phyloP scores from a whole-genome alignment of 2,329 filamentous ascomycete genomes.

The Penicillium griseofulvum region DNA sequence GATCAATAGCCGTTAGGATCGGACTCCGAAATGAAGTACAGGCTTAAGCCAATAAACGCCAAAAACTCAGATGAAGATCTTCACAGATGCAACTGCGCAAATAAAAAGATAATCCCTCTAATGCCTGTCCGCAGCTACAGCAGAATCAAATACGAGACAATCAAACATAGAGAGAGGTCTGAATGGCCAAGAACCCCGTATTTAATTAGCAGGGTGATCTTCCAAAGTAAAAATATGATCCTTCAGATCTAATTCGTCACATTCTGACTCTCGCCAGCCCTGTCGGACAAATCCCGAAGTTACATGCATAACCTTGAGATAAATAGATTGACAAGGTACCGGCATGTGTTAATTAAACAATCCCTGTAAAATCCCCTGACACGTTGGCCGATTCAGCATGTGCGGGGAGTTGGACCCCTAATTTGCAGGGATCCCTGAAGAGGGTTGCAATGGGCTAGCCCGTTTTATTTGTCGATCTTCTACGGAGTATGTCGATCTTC shows the following conservation, averaged over 20 bases:
- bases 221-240: background rate
- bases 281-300: background rate
- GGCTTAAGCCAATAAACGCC: background rate
- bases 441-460: background rate
- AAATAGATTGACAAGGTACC: background rate
- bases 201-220: background rate
- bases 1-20: background rate
- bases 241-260: background rate
- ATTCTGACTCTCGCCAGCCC: background rate
- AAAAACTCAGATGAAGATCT: background rate
- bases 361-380: constrained; percentile 1
- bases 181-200: background rate
- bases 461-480: constrained; percentile 7
- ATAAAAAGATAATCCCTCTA: background rate
- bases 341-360: background rate
- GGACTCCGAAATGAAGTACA: background rate
- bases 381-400: constrained; percentile 1
- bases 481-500: too few relatives aligned
- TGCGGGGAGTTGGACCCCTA: background rate
- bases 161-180: too few relatives aligned
- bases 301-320: background rate
- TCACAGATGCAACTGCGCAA: background rate
- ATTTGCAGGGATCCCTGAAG: constrained; percentile 8
- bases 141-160: background rate
- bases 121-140: constrained; percentile 7